phyloP scores from a whole-genome alignment of 1,284 basidiomycete genomes.

The Amylostereum areolatum region DNA sequence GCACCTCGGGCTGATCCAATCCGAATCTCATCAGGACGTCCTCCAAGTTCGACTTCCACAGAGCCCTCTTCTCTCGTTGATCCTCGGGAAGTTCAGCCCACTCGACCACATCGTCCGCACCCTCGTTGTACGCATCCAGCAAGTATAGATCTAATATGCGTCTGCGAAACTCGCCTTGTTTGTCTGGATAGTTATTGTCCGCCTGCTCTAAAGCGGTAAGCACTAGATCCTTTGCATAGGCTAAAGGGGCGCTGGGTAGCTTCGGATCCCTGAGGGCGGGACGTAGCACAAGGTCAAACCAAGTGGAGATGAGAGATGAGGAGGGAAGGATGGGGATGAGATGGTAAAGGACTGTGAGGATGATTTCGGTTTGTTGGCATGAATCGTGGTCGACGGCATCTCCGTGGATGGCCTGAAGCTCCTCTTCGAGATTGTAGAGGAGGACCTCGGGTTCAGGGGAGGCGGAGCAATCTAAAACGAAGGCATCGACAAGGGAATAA shows the following conservation, averaged over 20 bases:
- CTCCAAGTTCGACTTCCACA: constrained; percentile 75
- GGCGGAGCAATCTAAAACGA: constrained; percentile 41
- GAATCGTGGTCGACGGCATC: constrained; percentile 58
- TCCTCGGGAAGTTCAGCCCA: constrained; percentile 59
- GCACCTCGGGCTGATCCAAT: constrained; percentile 53
- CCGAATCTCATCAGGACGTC: constrained; percentile 64
- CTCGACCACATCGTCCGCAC: constrained; percentile 66
- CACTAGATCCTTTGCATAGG: constrained; percentile 68
- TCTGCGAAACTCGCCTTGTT: constrained; percentile 57
- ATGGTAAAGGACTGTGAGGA: constrained; percentile 60
- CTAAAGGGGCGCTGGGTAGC: constrained; percentile 48
- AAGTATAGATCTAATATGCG: constrained; percentile 69
- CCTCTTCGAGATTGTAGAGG: constrained; percentile 54
- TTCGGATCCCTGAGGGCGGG: constrained; percentile 69
- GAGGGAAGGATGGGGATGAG: constrained; percentile 55
- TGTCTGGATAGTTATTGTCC: constrained; percentile 39
- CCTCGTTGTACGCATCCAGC: constrained; percentile 67
- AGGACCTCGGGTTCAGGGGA: constrained; percentile 37
- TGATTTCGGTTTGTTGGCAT: constrained; percentile 54
- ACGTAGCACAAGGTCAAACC: constrained; percentile 74
- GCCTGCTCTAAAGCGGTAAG: constrained; percentile 51
- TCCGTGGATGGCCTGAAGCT: constrained; percentile 57
- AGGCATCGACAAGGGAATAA: constrained; percentile 44
- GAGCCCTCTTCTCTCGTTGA: constrained; percentile 49
- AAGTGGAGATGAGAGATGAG: constrained; percentile 60